phyloP scores from a whole-genome alignment of 2,329 filamentous ascomycete species.

The Aspergillus sp. region DNA sequence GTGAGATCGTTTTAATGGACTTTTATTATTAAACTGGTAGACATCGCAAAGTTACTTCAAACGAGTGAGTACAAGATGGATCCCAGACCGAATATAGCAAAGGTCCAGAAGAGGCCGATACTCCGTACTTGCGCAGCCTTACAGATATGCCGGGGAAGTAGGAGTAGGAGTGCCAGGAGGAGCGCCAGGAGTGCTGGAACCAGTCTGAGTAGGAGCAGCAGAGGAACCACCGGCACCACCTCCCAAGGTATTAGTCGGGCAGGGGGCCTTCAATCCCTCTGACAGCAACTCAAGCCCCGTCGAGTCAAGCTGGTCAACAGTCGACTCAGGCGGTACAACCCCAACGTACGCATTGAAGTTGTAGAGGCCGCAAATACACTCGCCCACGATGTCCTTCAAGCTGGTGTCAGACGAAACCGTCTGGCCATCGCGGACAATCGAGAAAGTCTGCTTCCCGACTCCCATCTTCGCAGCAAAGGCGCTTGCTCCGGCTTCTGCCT shows the following conservation, averaged over 20 bases:
- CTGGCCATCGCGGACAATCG: constrained; percentile 42
- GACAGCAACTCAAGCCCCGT: constrained; percentile 31
- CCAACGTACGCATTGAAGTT: constrained; percentile 60
- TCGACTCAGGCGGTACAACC: constrained; percentile 42
- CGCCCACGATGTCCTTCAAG: constrained; percentile 50
- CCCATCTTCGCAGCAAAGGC: constrained; percentile 50
- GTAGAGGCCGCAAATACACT: constrained; percentile 53
- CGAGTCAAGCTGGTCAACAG: constrained; percentile 38
- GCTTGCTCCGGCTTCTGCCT: constrained; percentile 49
- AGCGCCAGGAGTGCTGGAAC: too few species aligned
- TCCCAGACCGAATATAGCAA: background rate
- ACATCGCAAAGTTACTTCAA: background rate
- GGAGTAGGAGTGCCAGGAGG: too few species aligned
- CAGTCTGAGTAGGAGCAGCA: background rate
- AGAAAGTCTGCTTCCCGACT: constrained; percentile 50
- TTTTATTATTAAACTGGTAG: background rate
- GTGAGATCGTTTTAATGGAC: background rate
- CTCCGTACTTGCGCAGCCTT: background rate
- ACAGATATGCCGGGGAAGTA: background rate
- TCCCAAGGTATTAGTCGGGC: constrained; percentile 30
- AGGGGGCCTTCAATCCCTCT: constrained; percentile 30
- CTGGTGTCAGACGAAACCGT: constrained; percentile 50
- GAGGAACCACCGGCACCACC: background rate
- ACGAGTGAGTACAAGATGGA: background rate
- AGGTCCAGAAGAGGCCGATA: too few species aligned